Conservation (phyloP, 805 yeast species). For the Starmerella gropengiesseri region DNA sequence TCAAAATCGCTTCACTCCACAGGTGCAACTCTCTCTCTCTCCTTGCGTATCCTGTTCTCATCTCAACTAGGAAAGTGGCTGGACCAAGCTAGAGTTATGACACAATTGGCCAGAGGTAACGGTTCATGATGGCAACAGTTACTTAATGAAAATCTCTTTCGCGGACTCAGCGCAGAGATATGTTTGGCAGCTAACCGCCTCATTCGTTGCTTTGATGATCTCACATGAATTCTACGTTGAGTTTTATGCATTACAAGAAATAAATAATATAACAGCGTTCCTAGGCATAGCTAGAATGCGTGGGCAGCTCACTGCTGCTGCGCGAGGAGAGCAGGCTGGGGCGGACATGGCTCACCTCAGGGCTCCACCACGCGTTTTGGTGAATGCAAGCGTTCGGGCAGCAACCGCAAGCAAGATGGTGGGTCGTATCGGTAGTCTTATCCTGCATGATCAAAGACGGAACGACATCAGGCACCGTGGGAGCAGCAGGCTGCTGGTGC, state of each 20-base stretch:
- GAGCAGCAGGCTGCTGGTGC: conserved; percentile 19
- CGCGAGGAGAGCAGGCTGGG: conserved; percentile 22
- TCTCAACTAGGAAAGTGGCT: no score
- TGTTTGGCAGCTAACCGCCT: no score
- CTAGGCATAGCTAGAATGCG: conserved; percentile 15
- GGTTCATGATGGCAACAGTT: no score
- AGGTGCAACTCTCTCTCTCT: no score
- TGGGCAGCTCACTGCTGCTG: conserved; percentile 20
- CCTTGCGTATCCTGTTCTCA: no score
- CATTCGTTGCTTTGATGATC: conserved; percentile 16
- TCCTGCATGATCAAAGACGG: conserved; percentile 52
- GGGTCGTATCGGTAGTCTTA: conserved; percentile 41
- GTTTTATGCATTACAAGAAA: background rate
- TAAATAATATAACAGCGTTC: background rate
- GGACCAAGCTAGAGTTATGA: no score
- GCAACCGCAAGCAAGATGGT: conserved; percentile 36
- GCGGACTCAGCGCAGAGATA: no score
- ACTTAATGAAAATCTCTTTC: no score
- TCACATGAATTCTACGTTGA: background rate
- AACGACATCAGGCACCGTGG: conserved; percentile 39
- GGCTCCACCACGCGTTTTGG: conserved; percentile 33
- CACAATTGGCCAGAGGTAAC: no score
- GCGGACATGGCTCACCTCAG: conserved; percentile 21
- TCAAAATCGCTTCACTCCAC: no score
- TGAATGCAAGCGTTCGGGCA: conserved; percentile 34